These are phyloP conservation scores for Colletotrichum higginsianum DNA, from an alignment of 2,329 filamentous ascomycete species.

Conservation along the genomic window DNA sequence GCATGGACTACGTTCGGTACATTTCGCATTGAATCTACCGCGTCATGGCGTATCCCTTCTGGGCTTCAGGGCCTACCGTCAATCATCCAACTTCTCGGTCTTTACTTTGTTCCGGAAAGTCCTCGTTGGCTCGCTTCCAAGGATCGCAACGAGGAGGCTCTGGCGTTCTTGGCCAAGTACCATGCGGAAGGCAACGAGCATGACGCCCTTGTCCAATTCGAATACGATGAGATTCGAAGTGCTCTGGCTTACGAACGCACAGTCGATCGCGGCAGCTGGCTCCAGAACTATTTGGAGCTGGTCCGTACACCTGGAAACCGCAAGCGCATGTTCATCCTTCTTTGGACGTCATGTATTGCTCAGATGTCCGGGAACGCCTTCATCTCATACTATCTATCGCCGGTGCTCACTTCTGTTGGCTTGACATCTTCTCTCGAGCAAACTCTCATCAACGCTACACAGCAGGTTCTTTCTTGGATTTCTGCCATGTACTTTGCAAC, in stretches of 20 bases:
- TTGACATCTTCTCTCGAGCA: constrained; percentile 54
- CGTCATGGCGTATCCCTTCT: constrained; percentile 49
- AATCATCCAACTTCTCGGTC: constrained; percentile 43
- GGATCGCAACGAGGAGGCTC: constrained; percentile 16
- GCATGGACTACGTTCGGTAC: constrained; percentile 50
- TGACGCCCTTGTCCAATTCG: constrained; percentile 56
- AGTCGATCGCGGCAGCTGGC: constrained; percentile 43
- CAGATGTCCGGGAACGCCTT: constrained; percentile 52
- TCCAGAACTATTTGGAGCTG: constrained; percentile 49
- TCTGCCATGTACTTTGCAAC: constrained; percentile 38
- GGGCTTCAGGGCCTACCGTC: constrained; percentile 47
- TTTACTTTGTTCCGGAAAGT: constrained; percentile 48
- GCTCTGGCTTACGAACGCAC: constrained; percentile 39
- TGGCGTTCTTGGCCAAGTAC: constrained; percentile 39
- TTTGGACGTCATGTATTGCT: constrained; percentile 46
- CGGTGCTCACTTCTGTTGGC: constrained; percentile 50
- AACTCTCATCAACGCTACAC: constrained; percentile 55
- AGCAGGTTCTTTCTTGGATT: constrained; percentile 41
- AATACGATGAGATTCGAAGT: constrained; percentile 57
- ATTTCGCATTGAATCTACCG: constrained; percentile 44
- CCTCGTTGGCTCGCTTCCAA: constrained; percentile 43
- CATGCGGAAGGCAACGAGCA: constrained; percentile 52
- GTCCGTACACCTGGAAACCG: constrained; percentile 49
- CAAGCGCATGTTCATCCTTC: constrained; percentile 46
- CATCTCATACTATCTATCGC: constrained; percentile 56